Base-by-base conservation (phyloP, 1,284 basidiomycete species). In the Pterulicium gracile region DNA sequence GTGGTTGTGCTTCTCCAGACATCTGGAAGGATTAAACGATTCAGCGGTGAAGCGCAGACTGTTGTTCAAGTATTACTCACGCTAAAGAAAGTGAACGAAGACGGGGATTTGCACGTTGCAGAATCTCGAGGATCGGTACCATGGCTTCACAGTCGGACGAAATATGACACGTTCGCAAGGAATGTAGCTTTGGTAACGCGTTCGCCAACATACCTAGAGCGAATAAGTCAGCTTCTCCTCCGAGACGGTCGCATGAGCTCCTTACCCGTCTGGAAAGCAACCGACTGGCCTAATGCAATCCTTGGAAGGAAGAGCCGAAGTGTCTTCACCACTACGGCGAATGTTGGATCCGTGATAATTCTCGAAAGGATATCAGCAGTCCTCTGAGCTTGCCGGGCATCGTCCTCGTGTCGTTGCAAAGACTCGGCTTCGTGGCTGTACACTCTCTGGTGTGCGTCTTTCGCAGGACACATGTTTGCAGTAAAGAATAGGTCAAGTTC, bases 361-460 rank as follows among this genome's bases (percentile, higher is more conserved):
- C 77, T 66, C 0, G 78, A 79, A 34, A 85, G 65, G 47, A 85
- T 81, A 53, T 83, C 82, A 2, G 81, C 81, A 50, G 73, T 82
- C n/a, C 79, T 70, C 51, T 76, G 77, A 1, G 77, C 72, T 54
- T 80, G 72, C 53, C 71, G 67, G 22, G 63, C 63, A 50, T 77
- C 68, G 2, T 66, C 55, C 24, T 61, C 64, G 59, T 56, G 51
- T 20, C 50, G 48, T 13, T 48, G 43, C 42, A 50, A 50, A 22
- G 48, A 46, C 43, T 50, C 20, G 10, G 22, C 18, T 40, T 51
- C 58, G 56, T 54, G n/a, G n/a, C n/a, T n/a, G n/a, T n/a, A n/a
- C n/a, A n/a, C n/a, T n/a, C n/a, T n/a, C n/a, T 50, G 43, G 42
- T 58, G 56, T 18, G 64, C 64, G 23, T 56, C 47, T 24, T 63